Percentiles rank a stretch among this genome's conserved stretches.
These are phyloP conservation scores for Teunomyces funiuensis DNA, from an alignment of 805 yeast species.

Conservation along the genomic window DNA sequence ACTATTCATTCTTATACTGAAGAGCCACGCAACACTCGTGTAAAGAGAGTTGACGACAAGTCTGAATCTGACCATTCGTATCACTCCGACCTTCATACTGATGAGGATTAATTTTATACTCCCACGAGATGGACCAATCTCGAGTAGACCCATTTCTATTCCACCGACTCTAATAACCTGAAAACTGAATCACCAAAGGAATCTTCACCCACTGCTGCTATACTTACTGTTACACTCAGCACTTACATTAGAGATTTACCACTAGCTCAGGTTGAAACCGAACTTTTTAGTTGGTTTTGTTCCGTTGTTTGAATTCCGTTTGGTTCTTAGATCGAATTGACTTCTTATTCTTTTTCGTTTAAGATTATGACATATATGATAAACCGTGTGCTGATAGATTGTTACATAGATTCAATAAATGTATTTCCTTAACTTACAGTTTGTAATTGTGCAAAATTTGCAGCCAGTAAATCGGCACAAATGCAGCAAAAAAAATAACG, in stretches of 20 bases:
- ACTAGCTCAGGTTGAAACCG: too few relatives aligned
- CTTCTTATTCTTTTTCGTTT: too few relatives aligned
- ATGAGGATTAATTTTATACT: too few relatives aligned
- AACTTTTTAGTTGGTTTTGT: not conserved
- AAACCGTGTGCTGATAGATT: too few relatives aligned
- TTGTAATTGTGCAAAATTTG: not conserved
- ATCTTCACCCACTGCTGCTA: conserved; percentile 4
- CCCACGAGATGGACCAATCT: not conserved
- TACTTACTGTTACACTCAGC: too few relatives aligned
- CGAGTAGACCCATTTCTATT: conserved; percentile 1
- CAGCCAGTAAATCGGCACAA: not conserved
- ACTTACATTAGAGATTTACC: too few relatives aligned
- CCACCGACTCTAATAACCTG: not conserved
- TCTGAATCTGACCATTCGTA: too few relatives aligned
- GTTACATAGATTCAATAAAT: too few relatives aligned
- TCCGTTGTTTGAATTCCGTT: not conserved
- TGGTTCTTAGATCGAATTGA: not conserved
- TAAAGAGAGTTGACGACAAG: not conserved
- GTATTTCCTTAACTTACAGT: too few relatives aligned
- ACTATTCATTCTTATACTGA: not conserved
- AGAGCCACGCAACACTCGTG: not conserved
- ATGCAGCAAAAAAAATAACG: conserved; percentile 32
- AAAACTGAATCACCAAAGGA: not conserved
- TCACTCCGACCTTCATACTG: not conserved
- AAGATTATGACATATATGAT: too few relatives aligned